phyloP scores from a whole-genome alignment of 306 rosid species.

The Dryas drummondii region DNA sequence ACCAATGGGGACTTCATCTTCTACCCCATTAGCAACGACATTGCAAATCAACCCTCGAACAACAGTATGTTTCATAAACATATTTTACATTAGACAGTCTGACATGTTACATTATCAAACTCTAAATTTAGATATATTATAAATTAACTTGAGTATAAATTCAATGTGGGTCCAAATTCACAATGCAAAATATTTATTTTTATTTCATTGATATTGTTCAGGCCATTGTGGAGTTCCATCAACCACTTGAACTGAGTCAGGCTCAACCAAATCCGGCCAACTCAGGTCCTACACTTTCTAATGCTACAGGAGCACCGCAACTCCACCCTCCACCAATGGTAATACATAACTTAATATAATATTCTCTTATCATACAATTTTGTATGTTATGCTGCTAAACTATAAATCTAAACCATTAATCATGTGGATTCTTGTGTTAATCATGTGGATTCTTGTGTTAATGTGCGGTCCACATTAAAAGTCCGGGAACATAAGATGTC shows the following conservation, averaged over 20 bases:
- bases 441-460: background rate
- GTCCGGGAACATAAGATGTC: too few species aligned
- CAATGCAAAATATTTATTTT: background rate
- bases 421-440: background rate
- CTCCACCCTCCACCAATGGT: conserved; percentile 16
- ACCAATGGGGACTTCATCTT: background rate
- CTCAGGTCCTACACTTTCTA: background rate
- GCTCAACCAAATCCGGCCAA: background rate
- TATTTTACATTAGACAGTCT: background rate
- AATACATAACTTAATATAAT: background rate
- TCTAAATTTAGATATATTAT: too few species aligned
- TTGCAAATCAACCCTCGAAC: background rate
- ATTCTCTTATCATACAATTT: background rate
- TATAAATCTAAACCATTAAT: background rate
- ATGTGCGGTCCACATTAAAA: too few species aligned
- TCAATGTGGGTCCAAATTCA: too few species aligned
- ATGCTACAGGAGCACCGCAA: background rate
- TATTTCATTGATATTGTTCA: background rate
- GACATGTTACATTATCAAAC: too few species aligned
- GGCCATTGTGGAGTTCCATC: background rate
- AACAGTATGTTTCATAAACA: background rate
- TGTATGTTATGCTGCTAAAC: background rate
- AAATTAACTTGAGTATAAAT: too few species aligned
- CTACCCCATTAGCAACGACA: background rate
- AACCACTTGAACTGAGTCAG: background rate